Evolutionary conservation across 2,329 filamentous ascomycete species (phyloP).

Genomic region (Lasiodiplodia sp.): DNA sequence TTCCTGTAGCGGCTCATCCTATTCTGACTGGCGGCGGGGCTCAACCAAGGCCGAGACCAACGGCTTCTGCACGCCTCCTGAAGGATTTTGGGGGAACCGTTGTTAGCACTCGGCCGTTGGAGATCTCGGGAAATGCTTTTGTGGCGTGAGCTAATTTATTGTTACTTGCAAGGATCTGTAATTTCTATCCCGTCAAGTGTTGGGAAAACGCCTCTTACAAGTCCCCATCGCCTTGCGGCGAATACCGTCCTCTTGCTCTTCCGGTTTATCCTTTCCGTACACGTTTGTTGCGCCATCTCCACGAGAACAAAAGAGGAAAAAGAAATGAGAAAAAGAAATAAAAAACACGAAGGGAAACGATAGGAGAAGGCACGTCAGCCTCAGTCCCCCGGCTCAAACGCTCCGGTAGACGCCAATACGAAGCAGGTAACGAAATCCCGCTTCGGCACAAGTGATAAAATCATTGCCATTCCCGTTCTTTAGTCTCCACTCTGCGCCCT

Average conservation of each 20-base stretch:
- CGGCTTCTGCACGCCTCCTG: not conserved
- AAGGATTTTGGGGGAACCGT: not conserved
- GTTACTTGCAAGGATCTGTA: not conserved
- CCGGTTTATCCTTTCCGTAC: not conserved
- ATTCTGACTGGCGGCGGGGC: not conserved
- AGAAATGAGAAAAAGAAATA: not conserved
- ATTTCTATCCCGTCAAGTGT: not conserved
- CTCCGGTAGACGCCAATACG: not conserved
- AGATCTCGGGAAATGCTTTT: not conserved
- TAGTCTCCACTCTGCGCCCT: constrained; percentile 14
- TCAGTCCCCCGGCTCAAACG: not conserved
- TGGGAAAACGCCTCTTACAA: not conserved
- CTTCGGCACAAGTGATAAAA: not conserved
- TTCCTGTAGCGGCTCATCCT: not conserved
- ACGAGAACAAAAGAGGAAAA: not conserved
- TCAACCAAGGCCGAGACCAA: not conserved
- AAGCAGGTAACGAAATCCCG: not conserved
- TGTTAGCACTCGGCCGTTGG: not conserved
- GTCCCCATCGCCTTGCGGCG: constrained; percentile 8
- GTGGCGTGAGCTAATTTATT: not conserved
- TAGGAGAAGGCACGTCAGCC: not conserved
- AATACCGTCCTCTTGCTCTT: constrained; percentile 3
- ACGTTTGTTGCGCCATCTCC: not conserved
- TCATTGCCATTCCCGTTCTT: not conserved
- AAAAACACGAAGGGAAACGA: not conserved